phyloP scores from a whole-genome alignment of 352 stramenopile genomes.

The Bremia lactucae region DNA sequence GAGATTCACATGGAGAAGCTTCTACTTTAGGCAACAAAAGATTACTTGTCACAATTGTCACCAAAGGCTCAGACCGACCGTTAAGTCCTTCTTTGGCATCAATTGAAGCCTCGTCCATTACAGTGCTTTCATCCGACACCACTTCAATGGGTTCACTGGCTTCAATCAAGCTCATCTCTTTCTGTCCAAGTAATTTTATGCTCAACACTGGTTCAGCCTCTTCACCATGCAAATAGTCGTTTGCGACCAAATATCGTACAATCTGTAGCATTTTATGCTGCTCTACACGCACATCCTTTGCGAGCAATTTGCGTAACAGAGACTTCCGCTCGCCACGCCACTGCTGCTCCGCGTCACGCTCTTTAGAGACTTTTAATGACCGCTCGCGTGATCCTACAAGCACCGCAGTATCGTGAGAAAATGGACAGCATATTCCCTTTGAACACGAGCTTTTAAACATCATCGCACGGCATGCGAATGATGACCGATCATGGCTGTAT shows the following conservation, averaged over 20 bases:
- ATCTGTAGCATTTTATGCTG: slow-evolving; percentile 71
- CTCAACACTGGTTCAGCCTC: neutral
- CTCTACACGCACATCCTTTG: slow-evolving; percentile 58
- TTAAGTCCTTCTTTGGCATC: slow-evolving; percentile 1
- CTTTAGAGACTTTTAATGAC: slow-evolving; percentile 19
- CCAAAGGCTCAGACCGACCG: neutral
- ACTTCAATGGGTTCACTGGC: slow-evolving; percentile 18
- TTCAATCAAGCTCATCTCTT: no score
- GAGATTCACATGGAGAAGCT: slow-evolving; percentile 14
- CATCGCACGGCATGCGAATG: slow-evolving; percentile 50
- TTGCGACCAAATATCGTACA: slow-evolving; percentile 47
- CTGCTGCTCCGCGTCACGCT: slow-evolving; percentile 43
- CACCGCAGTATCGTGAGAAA: slow-evolving; percentile 40
- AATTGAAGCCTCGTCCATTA: slow-evolving; percentile 18
- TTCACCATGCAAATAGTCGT: slow-evolving; percentile 37
- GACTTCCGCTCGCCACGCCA: slow-evolving; percentile 58
- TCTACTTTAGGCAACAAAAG: slow-evolving; percentile 15
- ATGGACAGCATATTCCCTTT: slow-evolving; percentile 47
- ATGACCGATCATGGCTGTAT: slow-evolving; percentile 58
- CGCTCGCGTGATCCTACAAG: slow-evolving; percentile 21
- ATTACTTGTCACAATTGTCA: slow-evolving; percentile 3
- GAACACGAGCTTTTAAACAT: slow-evolving; percentile 40
- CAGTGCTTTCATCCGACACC: slow-evolving; percentile 10
- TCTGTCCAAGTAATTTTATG: no score
- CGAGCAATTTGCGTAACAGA: slow-evolving; percentile 61